phyloP scores from a whole-genome alignment of 2,329 filamentous ascomycete genomes.

The Fusarium sp. region DNA sequence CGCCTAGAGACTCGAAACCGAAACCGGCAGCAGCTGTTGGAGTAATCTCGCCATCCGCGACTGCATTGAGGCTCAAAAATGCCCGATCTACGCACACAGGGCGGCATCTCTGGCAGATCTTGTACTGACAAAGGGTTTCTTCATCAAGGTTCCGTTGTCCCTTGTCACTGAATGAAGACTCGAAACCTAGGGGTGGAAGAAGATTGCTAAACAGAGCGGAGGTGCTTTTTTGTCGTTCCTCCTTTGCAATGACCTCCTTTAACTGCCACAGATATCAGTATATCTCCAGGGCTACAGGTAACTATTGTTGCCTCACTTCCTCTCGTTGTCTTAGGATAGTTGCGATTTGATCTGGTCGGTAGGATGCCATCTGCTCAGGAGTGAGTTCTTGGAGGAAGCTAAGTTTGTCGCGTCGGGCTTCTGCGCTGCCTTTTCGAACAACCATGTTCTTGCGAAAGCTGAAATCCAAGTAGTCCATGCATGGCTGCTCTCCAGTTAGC shows the following conservation, averaged over 20 bases:
- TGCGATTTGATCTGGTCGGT: constrained; percentile 58
- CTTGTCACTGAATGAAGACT: constrained; percentile 19
- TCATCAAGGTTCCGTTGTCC: constrained; percentile 51
- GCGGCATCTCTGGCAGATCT: constrained; percentile 60
- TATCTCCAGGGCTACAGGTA: background rate
- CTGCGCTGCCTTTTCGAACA: constrained; percentile 51
- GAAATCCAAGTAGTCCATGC: constrained; percentile 50
- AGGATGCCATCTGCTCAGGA: constrained; percentile 53
- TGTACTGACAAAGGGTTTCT: constrained; percentile 59
- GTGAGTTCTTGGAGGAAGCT: constrained; percentile 57
- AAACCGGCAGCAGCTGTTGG: constrained; percentile 61
- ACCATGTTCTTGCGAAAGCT: constrained; percentile 46
- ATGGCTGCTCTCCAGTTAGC: constrained; percentile 34
- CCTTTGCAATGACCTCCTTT: constrained; percentile 43
- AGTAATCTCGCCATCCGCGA: constrained; percentile 60
- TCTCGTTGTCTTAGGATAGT: constrained; percentile 60
- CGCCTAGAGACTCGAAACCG: constrained; percentile 57
- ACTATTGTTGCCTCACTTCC: constrained; percentile 49
- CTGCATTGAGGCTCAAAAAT: constrained; percentile 60
- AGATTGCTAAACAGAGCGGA: constrained; percentile 31
- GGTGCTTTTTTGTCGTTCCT: constrained; percentile 38
- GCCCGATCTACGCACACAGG: constrained; percentile 54
- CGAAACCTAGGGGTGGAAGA: constrained; percentile 25
- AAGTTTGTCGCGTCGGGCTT: constrained; percentile 53
- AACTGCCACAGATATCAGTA: constrained; percentile 16